Evolutionary conservation across 306 rosid species (phyloP).

Genomic region (Glycine tomentella): DNA sequence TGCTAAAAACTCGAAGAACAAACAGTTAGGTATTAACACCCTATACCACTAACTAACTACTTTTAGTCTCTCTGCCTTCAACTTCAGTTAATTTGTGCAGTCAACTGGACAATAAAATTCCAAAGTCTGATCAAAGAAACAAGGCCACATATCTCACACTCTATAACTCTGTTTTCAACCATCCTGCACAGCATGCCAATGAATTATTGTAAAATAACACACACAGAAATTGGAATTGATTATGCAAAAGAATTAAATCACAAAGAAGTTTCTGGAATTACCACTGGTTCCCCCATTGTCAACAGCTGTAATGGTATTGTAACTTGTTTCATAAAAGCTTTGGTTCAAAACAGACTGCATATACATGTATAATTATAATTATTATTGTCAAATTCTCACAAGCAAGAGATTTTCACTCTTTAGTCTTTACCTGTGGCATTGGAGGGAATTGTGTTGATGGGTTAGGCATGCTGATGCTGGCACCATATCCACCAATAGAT

Average conservation of each 20-base stretch:
- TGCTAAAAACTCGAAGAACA: constrained; percentile 58
- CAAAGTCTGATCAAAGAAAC: constrained; percentile 34
- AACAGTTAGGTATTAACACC: constrained; percentile 45
- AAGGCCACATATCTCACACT: constrained; percentile 34
- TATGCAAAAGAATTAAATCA: neutral
- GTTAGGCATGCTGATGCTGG: constrained; percentile 32
- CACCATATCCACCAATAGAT: too few species aligned
- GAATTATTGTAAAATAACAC: neutral
- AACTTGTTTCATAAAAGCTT: constrained; percentile 71
- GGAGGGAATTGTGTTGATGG: constrained; percentile 62
- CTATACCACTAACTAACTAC: constrained; percentile 54
- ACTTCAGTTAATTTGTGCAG: constrained; percentile 54
- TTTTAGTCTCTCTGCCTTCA: constrained; percentile 33
- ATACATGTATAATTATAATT: neutral
- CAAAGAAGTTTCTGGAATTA: constrained; percentile 51
- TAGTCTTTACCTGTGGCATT: constrained; percentile 67
- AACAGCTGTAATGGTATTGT: constrained; percentile 54
- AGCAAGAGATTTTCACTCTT: constrained; percentile 27
- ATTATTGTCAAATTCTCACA: neutral
- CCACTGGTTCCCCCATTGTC: constrained; percentile 73
- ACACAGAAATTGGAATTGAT: constrained; percentile 4
- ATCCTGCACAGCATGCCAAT: constrained; percentile 36
- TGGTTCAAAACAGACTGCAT: constrained; percentile 62
- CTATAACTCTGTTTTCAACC: constrained; percentile 65
- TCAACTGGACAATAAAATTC: constrained; percentile 50